Base-by-base conservation (phyloP, 257 asterid genomes). In the Buddleja alternifolia region DNA sequence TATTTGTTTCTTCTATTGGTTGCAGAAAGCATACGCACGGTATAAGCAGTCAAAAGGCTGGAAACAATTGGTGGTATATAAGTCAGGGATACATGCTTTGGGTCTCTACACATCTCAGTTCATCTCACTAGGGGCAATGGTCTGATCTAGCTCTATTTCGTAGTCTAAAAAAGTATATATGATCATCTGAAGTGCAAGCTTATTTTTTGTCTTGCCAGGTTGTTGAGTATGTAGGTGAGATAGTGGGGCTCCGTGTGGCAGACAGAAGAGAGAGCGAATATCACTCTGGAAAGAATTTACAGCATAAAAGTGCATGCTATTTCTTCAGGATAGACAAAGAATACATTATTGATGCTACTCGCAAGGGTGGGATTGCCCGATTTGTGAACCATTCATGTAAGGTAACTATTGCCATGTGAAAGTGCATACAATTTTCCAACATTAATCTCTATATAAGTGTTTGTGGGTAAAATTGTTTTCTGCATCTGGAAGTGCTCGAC, bases 281-380 rank as follows among this genome's bases (percentile, higher is more conserved):
- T 80, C 86, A 84, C 70, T 80, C 87, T 37, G 88, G 90, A 58
- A 87, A 78, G 75, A 87, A 82, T 57, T 3, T 82, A 70, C 88
- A 77, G 74, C 83, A 82, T 73, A 87, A 87, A 81, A 75, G 88
- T 73, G 94, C 88, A 44, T 86, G 90, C 65, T 86, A 86, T 66
- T 84, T 86, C 76, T 84, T 86, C 80, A 80, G 76, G 78, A 71
- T 86, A 69, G 90, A 86, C 60, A 85, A 76, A 77, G 90, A 84
- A 65, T 80, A 73, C 70, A 80, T 86, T 50, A 77, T 86, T 15
- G 93, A 86, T 73, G 93, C 90, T 56, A 86, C 93, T 56, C 84
- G 86, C 39, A 84, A 86, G 80, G 93, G 90, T 48, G 90, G 93
- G 71, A 86, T 86, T 77, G 93, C 90, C 39, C 84, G 90, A 57